Evolutionary conservation across 1,284 basidiomycete genomes (phyloP), one percentile per base, ranked within the genome.

Genomic region (Peniophora sp.): DNA sequence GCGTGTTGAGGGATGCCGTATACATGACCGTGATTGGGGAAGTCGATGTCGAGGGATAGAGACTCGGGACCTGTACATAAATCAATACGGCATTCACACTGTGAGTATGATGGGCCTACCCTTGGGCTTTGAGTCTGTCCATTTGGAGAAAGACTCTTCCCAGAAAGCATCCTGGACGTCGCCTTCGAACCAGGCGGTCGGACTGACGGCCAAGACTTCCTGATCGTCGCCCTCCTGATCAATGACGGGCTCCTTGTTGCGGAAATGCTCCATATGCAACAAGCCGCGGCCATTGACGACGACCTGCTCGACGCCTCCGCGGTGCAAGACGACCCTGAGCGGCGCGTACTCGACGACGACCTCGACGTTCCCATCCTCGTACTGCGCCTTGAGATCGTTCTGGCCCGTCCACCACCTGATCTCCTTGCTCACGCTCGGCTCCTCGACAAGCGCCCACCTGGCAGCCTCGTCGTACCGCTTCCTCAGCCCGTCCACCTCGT

Each of bases 1-100:
- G 97, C 96, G 62, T 97, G 97, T 68, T 99, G 93, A 3, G 97
- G 96, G 42, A 99, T 92, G 51, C 97, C 96, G 60, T 92, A 99
- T 52, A 98, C 83, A 54, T 90, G 86, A 27, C 83, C 79, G 54
- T 94, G 92, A 55, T 83, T 85, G 1, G 95, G 95, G 78, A 99
- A 99, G 52, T 82, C 81, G 58, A 99, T 88, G 63, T 99, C 97
- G 54, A 99, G 64, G 0, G 88, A 93, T 50, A 97, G 76, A 0
- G 90, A 94, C 68, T 99, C 94, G 20, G 96, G 97, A 17, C 94
- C 93, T 94, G 27, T 32, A 32, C 12, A n/a, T 32, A 12, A 32
- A 6, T 32, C 12, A 32, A 58, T 18, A 32, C 14, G 45, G 37
- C 45, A 37, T 12, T 23, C 14, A 50, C 27, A 34, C 24, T 47